Evolutionary conservation across 352 stramenopile genomes (phyloP).

Genomic region (Globisporangium okanoganense): DNA sequence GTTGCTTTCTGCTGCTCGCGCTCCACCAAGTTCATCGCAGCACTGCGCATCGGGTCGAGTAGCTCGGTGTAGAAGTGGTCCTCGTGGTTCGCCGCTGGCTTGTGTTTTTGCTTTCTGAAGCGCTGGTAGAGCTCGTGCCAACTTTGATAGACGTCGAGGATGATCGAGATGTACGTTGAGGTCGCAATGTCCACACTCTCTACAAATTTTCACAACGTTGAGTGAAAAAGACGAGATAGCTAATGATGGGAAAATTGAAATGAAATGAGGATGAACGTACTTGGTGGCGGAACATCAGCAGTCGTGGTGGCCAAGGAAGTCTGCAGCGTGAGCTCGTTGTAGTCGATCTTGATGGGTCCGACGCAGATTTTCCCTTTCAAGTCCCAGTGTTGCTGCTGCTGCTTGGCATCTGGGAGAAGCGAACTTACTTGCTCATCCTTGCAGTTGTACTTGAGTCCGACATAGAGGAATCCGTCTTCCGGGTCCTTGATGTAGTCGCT

Average conservation of each 20-base stretch:
- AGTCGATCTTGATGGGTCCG: constrained; percentile 53
- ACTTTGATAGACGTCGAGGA: constrained; percentile 43
- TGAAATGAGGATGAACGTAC: neutral
- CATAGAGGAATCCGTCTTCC: constrained; percentile 66
- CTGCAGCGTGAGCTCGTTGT: constrained; percentile 47
- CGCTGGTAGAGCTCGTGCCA: constrained; percentile 38
- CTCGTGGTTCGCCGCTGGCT: neutral
- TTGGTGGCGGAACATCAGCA: neutral
- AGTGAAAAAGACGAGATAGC: neutral
- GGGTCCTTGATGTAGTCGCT: constrained; percentile 64
- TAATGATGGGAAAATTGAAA: no score
- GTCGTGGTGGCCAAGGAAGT: constrained; percentile 22
- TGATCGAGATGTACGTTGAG: constrained; percentile 43
- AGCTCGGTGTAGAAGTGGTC: constrained; percentile 7
- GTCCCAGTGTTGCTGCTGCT: constrained; percentile 24
- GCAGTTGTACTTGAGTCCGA: constrained; percentile 62
- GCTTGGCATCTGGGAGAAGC: constrained; percentile 13
- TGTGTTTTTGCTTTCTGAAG: constrained; percentile 29
- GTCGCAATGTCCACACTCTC: constrained; percentile 25
- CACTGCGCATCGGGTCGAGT: neutral
- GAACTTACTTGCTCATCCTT: constrained; percentile 14
- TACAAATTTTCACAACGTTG: constrained; percentile 4
- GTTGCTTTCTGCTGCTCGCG: constrained; percentile 14
- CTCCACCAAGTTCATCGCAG: constrained; percentile 18
- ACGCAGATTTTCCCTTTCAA: constrained; percentile 60